Evolutionary conservation across 2,329 filamentous ascomycete genomes (phyloP), one percentile per base, ranked within the genome.

Genomic region (Arthrobotrys conoides): DNA sequence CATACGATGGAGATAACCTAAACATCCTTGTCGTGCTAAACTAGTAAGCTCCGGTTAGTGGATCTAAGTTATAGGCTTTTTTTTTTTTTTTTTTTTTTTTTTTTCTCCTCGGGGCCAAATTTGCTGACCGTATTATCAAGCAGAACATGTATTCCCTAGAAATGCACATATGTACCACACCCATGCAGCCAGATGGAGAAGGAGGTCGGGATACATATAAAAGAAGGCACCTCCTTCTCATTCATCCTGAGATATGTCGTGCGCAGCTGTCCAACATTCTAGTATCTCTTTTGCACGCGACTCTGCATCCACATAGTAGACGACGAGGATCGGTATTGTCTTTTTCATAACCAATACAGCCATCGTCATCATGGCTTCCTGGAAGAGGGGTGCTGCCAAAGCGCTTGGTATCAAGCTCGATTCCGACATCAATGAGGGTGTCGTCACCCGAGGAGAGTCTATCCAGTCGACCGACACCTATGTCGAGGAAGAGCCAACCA

Each of bases 401-500:
- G 16, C 55, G 61, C 76, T 79, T 24, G 76, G 76, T 33, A 79
- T 79, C 76, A 79, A 79, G 59, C 76, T 79, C n/a, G 76, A 79
- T 49, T 51, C 55, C 48, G 76, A 79, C 24, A 30, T 57, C 12
- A 66, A 70, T 49, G 36, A 70, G 20, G 27, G 8, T 27, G 27
- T 18, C 5, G 55, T 72, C 53, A 79, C 70, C 12, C 68, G 76
- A 75, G 76, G 76, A 55, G 76, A 79, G 27, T 79, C 76, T 10
- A 79, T 79, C 38, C 76, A 79, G 65, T 79, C 90, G 0, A 89
- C 90, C 49, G 91, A 95, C 81, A 91, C 89, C 59, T 98, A 96
- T 83, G 87, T 96, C 70, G 95, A 99, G 83, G 88, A 91, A 20
- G 91, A 93, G 78, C 95, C 96, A 0, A 92, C 90, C 2, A 89